These are phyloP conservation scores for Xylaria sp. DNA, from an alignment of 2,329 filamentous ascomycete species.

Conservation along the genomic window DNA sequence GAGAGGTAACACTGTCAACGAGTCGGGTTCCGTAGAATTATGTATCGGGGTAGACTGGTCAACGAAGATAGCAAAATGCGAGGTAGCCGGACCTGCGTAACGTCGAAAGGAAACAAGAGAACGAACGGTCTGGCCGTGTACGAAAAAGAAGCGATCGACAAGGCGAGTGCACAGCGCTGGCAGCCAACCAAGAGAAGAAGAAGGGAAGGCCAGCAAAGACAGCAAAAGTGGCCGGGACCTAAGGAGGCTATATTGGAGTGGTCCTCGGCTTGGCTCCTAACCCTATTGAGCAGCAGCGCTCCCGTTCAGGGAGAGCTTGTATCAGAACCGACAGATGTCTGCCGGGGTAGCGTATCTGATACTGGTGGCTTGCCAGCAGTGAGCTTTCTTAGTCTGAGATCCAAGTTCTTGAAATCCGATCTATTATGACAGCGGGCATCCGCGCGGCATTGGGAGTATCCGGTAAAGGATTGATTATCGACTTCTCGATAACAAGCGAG, in stretches of 20 bases:
- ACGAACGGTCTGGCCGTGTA: conserved; percentile 48
- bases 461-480: conserved; percentile 20
- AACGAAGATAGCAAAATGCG: conserved; percentile 42
- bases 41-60: conserved; percentile 20
- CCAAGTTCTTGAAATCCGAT: conserved; percentile 57
- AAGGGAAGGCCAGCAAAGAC: conserved; percentile 36
- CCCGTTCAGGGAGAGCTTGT: conserved; percentile 50
- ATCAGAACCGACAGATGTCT: conserved; percentile 46
- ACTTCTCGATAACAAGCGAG: conserved; percentile 2
- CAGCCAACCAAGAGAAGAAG: conserved; percentile 40
- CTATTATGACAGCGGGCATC: conserved; percentile 60
- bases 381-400: conserved; percentile 51
- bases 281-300: conserved; percentile 40
- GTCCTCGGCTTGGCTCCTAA: conserved; percentile 38
- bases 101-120: conserved; percentile 38
- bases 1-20: conserved; percentile 28
- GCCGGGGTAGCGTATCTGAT: conserved; percentile 47
- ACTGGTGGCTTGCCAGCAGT: conserved; percentile 47
- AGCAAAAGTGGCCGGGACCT: conserved; percentile 29
- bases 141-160: conserved; percentile 58
- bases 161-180: conserved; percentile 57
- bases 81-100: conserved; percentile 61
- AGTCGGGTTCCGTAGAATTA: conserved; percentile 25
- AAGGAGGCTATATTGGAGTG: conserved; percentile 47
- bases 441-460: conserved; percentile 52